phyloP scores from a whole-genome alignment of 2,329 filamentous ascomycete species.

The Ophiocordyceps australis region DNA sequence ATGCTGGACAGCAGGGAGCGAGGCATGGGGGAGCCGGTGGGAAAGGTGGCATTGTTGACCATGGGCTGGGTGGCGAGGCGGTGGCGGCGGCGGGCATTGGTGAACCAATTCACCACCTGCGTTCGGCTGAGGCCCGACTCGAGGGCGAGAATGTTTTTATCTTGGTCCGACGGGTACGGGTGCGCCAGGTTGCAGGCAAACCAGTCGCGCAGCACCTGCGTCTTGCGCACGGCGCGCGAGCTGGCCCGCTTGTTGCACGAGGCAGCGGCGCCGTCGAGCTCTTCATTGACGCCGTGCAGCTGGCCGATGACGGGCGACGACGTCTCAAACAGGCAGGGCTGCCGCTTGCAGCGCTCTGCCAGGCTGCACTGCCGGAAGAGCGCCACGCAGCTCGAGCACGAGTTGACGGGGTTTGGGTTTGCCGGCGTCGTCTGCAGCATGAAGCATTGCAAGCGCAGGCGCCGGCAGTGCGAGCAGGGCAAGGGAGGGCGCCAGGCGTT shows the following conservation, averaged over 20 bases:
- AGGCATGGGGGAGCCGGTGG: conserved; percentile 24
- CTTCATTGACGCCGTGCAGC: conserved; percentile 27
- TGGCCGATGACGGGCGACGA: conserved; percentile 25
- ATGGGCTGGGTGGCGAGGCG: conserved; percentile 14
- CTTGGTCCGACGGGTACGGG: conserved; percentile 27
- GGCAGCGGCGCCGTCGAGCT: conserved; percentile 5
- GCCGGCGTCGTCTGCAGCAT: conserved; percentile 24
- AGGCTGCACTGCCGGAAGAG: conserved; percentile 30
- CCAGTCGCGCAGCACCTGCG: conserved; percentile 25
- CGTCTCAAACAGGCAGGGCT: conserved; percentile 26
- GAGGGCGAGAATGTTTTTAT: conserved; percentile 18
- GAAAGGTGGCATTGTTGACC: conserved; percentile 9
- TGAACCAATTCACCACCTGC: conserved; percentile 30
- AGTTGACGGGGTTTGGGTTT: conserved; percentile 27
- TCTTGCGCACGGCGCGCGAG: conserved; percentile 24
- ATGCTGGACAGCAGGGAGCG: conserved; percentile 13
- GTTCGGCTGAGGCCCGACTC: conserved; percentile 25
- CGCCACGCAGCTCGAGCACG: conserved; percentile 31
- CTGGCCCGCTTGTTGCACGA: conserved; percentile 13
- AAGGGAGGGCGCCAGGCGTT: conserved; percentile 21
- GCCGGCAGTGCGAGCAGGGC: conserved; percentile 24
- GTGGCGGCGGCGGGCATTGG: conserved; percentile 28
- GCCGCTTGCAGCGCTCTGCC: conserved; percentile 21
- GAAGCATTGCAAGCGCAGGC: conserved; percentile 25
- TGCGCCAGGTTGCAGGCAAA: conserved; percentile 23